Evolutionary conservation across 345 rosid species (phyloP).

Genomic region (Combretum micranthum): DNA sequence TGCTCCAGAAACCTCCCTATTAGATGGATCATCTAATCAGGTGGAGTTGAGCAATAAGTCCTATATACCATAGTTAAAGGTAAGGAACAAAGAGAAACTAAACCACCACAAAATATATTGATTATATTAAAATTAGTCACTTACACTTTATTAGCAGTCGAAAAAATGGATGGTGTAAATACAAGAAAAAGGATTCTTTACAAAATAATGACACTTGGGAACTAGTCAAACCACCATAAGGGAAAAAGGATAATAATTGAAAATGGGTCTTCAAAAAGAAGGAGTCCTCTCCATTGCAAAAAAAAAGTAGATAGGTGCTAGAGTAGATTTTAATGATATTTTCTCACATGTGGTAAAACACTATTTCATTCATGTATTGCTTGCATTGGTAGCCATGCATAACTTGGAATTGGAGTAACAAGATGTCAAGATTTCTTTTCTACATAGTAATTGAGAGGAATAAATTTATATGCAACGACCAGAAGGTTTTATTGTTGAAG

Average conservation of each 20-base stretch:
- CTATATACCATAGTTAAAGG: too few relatives aligned
- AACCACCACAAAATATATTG: too few relatives aligned
- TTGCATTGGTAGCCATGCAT: not conserved
- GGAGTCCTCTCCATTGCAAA: not conserved
- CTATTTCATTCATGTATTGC: too few relatives aligned
- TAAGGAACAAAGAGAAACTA: too few relatives aligned
- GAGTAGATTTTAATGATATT: too few relatives aligned
- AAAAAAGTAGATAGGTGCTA: not conserved
- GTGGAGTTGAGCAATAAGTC: too few relatives aligned
- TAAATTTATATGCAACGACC: not conserved
- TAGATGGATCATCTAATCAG: too few relatives aligned
- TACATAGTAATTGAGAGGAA: not conserved
- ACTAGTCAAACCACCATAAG: not conserved
- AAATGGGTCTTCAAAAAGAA: slow-evolving; percentile 7
- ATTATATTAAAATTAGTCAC: not conserved
- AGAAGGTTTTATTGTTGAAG: not conserved
- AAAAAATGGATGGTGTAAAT: not conserved
- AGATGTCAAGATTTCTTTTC: not conserved
- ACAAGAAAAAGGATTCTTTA: not conserved
- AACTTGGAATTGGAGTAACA: not conserved
- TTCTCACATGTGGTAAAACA: too few relatives aligned
- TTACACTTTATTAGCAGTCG: not conserved
- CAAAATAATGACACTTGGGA: not conserved
- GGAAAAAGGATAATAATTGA: not conserved
- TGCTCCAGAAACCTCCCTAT: too few relatives aligned